Percentiles rank a stretch among this genome's conserved stretches.
These are phyloP conservation scores for Stephanodiscus triporus DNA, from an alignment of 108 stramenopile genomes.

Conservation along the genomic window DNA sequence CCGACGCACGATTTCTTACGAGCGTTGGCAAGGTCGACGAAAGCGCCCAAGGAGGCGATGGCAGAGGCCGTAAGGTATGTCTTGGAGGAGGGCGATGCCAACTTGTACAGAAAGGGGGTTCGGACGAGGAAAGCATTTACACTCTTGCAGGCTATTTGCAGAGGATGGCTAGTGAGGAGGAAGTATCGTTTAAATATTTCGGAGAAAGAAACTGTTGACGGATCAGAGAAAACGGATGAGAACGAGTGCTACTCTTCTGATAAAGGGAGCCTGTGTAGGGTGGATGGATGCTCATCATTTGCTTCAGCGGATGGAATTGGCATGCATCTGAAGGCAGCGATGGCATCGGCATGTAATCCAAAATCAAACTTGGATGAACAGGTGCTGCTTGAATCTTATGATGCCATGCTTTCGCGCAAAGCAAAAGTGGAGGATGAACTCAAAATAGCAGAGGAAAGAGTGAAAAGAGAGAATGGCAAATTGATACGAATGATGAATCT, in stretches of 20 bases:
- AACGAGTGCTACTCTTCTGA: neutral
- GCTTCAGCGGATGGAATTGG: neutral
- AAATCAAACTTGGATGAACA: neutral
- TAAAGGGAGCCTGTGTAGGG: neutral
- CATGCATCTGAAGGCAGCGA: neutral
- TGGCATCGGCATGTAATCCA: neutral
- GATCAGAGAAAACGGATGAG: neutral
- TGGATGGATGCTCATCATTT: neutral
- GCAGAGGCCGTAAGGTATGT: slow-evolving; percentile 8
- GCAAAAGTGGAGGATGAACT: slow-evolving; percentile 23
- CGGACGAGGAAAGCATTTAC: slow-evolving; percentile 17
- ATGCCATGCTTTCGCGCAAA: slow-evolving; percentile 20
- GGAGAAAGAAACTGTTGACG: neutral
- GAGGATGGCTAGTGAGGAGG: slow-evolving; percentile 27
- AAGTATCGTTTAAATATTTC: neutral
- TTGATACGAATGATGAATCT: slow-evolving; percentile 26
- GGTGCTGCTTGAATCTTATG: slow-evolving; percentile 7
- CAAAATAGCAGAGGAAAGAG: slow-evolving; percentile 22
- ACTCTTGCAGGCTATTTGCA: slow-evolving; percentile 16
- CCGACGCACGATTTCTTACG: slow-evolving; percentile 20
- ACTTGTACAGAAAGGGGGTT: slow-evolving; percentile 30
- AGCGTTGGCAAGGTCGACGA: slow-evolving; percentile 13
- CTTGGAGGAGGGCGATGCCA: slow-evolving; percentile 11
- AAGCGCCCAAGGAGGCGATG: slow-evolving; percentile 3
- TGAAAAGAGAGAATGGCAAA: slow-evolving; percentile 25